These are phyloP conservation scores for Sanghuangporus baumii DNA, from an alignment of 1,284 basidiomycete genomes.

Conservation along the genomic window DNA sequence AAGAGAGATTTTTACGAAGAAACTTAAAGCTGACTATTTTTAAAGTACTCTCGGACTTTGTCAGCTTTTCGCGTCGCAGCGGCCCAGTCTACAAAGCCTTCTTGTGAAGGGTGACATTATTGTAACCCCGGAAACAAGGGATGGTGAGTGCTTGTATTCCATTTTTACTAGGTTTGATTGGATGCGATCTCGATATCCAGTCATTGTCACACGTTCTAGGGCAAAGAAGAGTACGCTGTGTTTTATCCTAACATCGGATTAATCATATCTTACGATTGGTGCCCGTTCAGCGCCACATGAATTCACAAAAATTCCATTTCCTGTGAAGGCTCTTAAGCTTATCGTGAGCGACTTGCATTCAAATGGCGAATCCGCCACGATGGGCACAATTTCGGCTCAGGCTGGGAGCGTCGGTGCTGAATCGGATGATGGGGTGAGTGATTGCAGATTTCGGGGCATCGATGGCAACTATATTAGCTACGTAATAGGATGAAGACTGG, in stretches of 20 bases:
- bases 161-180: constrained; percentile 14
- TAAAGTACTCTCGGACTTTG: constrained; percentile 70
- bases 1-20: constrained; percentile 6
- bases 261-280: constrained; percentile 3
- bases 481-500: constrained; percentile 77
- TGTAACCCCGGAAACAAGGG: constrained; percentile 68
- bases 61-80: constrained; percentile 66
- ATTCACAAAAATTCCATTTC: constrained; percentile 84
- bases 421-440: constrained; percentile 73
- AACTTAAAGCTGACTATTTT: background rate
- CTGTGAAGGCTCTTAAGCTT: constrained; percentile 87
- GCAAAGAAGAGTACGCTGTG: constrained; percentile 72
- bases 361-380: constrained; percentile 61
- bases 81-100: constrained; percentile 59
- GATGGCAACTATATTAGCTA: constrained; percentile 5
- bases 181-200: constrained; percentile 34
- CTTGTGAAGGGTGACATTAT: constrained; percentile 92
- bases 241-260: constrained; percentile 14
- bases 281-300: constrained; percentile 65
- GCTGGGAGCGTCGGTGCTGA: constrained; percentile 49
- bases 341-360: constrained; percentile 79
- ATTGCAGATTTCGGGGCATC: constrained; percentile 11
- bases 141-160: constrained; percentile 50
- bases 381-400: constrained; percentile 36
- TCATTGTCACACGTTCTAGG: constrained; percentile 93